These are phyloP conservation scores for Trichoderma endophyticum DNA, from an alignment of 2,329 filamentous ascomycete species.

Conservation along the genomic window DNA sequence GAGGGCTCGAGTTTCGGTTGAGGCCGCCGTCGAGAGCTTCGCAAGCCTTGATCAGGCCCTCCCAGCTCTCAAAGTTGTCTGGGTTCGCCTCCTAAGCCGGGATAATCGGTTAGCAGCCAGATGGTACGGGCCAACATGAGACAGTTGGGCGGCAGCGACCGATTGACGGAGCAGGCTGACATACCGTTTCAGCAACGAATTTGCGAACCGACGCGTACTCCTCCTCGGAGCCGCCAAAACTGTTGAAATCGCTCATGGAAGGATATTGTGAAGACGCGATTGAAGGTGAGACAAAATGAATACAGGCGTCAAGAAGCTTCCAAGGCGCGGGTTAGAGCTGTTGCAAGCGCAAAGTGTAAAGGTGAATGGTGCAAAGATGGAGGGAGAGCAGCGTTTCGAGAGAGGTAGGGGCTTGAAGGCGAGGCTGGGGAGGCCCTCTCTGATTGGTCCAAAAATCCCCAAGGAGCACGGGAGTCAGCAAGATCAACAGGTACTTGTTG, in stretches of 20 bases:
- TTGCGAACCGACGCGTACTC: constrained; percentile 80
- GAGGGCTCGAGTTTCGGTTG: constrained; percentile 93
- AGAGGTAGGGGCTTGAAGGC: constrained; percentile 3
- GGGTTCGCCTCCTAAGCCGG: constrained; percentile 59
- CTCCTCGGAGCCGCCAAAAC: constrained; percentile 72
- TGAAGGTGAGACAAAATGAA: not conserved
- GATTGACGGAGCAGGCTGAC: constrained; percentile 19
- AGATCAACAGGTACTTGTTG: constrained; percentile 13
- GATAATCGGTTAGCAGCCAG: constrained; percentile 24
- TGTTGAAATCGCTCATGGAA: constrained; percentile 66
- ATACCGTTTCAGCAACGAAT: constrained; percentile 72
- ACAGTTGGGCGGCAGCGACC: not conserved
- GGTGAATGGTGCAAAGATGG: not conserved
- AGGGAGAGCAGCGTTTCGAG: constrained; percentile 9
- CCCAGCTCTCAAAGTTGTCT: constrained; percentile 93
- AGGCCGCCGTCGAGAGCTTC: constrained; percentile 88
- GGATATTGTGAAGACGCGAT: not conserved
- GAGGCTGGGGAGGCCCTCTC: not conserved
- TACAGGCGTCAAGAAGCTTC: not conserved
- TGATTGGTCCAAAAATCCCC: not conserved
- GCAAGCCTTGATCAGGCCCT: constrained; percentile 80
- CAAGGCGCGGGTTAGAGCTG: not conserved
- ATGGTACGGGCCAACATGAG: not conserved
- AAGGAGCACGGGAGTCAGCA: not conserved
- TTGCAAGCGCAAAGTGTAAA: constrained; percentile 11